These are phyloP conservation scores for Auricularia sp. DNA, from an alignment of 768 basidiomycete genomes.

Conservation along the genomic window DNA sequence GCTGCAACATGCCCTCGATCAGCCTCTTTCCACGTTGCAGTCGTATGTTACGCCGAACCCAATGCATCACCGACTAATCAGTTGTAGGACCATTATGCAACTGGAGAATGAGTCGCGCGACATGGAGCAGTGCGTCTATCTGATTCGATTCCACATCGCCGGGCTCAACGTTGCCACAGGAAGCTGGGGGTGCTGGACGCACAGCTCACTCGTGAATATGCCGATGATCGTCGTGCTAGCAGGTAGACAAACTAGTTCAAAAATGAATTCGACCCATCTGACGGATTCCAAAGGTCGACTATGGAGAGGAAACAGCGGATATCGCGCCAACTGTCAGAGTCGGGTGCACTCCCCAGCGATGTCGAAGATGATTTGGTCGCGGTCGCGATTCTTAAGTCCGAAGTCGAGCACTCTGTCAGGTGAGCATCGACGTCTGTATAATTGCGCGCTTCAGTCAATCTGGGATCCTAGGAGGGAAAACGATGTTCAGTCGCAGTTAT, in stretches of 20 bases:
- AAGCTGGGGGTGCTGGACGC: too few relatives aligned
- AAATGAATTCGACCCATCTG: too few relatives aligned
- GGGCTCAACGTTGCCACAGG: too few relatives aligned
- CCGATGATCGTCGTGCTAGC: too few relatives aligned
- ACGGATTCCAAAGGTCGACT: neutral
- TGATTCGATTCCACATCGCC: too few relatives aligned
- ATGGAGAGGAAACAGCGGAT: neutral
- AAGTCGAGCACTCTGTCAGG: neutral
- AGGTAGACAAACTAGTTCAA: too few relatives aligned
- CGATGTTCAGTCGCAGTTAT: neutral
- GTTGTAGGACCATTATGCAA: too few relatives aligned
- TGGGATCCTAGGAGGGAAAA: neutral
- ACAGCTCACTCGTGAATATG: too few relatives aligned
- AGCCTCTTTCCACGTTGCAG: neutral
- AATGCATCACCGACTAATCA: too few relatives aligned
- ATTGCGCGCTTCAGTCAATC: neutral
- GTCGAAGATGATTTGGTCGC: neutral
- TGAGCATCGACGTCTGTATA: neutral
- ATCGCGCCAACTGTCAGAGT: neutral
- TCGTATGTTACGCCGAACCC: neutral
- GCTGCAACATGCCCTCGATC: neutral
- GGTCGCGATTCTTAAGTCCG: neutral
- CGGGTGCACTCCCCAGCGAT: neutral
- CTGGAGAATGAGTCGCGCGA: too few relatives aligned
- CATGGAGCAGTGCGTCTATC: too few relatives aligned